phyloP scores from a whole-genome alignment of 805 yeast genomes.

The Yarrowia sp. region DNA sequence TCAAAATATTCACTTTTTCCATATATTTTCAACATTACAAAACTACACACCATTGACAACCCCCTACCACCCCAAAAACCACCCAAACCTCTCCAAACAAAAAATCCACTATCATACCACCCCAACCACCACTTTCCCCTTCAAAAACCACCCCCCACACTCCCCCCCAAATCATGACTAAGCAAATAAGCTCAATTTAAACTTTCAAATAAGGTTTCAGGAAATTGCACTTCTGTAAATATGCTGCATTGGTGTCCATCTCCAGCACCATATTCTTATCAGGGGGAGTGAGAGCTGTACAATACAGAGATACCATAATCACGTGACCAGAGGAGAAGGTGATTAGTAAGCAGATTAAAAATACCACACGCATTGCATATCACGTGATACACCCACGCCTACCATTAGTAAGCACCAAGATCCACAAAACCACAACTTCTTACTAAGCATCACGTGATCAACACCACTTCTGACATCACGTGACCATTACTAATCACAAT shows the following conservation, averaged over 20 bases:
- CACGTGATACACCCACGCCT: too few species aligned
- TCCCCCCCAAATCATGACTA: background rate
- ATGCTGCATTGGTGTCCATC: background rate
- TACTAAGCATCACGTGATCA: background rate
- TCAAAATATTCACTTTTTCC: too few species aligned
- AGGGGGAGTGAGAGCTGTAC: background rate
- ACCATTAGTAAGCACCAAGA: too few species aligned
- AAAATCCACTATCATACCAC: too few species aligned
- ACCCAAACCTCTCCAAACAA: too few species aligned
- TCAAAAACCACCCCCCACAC: too few species aligned
- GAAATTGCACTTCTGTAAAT: background rate
- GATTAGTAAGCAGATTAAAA: background rate
- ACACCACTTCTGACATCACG: background rate
- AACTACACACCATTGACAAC: too few species aligned
- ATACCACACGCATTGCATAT: too few species aligned
- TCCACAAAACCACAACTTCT: background rate
- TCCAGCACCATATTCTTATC: background rate
- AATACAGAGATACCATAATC: background rate
- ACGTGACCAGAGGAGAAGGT: background rate
- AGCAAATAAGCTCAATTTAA: background rate
- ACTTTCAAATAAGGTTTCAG: background rate
- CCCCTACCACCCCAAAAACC: too few species aligned
- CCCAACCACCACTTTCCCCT: too few species aligned
- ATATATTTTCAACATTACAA: too few species aligned
- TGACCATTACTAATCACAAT: background rate